These are phyloP conservation scores for Rosa rugosa DNA, from an alignment of 306 rosid species.

Conservation along the genomic window DNA sequence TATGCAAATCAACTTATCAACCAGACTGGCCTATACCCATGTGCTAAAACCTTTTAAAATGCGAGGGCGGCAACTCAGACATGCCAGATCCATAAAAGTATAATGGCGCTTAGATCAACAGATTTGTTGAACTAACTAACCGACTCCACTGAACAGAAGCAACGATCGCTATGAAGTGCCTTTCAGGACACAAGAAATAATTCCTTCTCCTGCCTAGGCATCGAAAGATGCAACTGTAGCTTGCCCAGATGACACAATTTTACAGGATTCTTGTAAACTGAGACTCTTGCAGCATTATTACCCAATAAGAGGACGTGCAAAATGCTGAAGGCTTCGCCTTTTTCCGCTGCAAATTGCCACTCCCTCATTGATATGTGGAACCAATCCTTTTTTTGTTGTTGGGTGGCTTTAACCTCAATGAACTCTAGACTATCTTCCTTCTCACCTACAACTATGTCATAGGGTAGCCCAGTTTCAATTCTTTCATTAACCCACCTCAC, in stretches of 20 bases:
- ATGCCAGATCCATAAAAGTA: background rate
- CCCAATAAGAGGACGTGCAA: conserved; percentile 55
- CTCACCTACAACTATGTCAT: conserved; percentile 52
- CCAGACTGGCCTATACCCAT: background rate
- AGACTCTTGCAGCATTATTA: conserved; percentile 49
- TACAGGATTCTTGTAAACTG: conserved; percentile 65
- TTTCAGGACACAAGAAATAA: conserved; percentile 41
- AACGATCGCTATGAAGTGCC: background rate
- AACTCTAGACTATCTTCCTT: conserved; percentile 41
- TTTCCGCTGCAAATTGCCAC: conserved; percentile 74
- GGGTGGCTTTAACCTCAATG: conserved; percentile 90
- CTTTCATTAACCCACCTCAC: conserved; percentile 78
- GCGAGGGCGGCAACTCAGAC: background rate
- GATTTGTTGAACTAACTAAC: background rate
- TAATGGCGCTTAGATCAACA: background rate
- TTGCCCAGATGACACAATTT: conserved; percentile 59
- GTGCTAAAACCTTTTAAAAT: background rate
- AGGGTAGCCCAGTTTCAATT: conserved; percentile 72
- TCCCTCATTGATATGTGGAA: conserved; percentile 63
- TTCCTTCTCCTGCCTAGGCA: conserved; percentile 56
- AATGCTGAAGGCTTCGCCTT: conserved; percentile 66
- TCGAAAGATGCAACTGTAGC: conserved; percentile 63
- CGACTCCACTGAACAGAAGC: background rate
- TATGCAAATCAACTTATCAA: background rate
- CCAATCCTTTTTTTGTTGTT: conserved; percentile 72